Evolutionary conservation across 352 stramenopile genomes (phyloP).

Genomic region (Albugo laibachii): DNA sequence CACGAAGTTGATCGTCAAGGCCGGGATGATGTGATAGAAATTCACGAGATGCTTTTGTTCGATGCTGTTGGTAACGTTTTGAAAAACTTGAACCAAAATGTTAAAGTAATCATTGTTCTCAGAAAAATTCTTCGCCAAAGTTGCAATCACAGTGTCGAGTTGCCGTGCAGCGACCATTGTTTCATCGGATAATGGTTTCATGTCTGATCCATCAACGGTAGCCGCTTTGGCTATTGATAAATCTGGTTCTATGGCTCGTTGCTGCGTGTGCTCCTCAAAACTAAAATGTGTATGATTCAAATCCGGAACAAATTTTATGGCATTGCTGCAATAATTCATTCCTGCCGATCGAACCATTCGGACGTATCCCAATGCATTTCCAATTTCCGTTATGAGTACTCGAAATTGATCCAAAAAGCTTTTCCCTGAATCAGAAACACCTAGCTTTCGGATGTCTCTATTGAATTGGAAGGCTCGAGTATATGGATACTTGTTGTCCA

Average conservation of each 20-base stretch:
- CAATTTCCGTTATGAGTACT: slow-evolving; percentile 83
- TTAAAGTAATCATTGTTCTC: slow-evolving; percentile 90
- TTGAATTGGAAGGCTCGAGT: slow-evolving; percentile 82
- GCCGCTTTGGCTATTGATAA: slow-evolving; percentile 27
- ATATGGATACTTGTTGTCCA: slow-evolving; percentile 89
- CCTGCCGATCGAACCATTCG: slow-evolving; percentile 84
- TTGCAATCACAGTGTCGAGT: slow-evolving; percentile 72
- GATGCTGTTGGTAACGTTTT: slow-evolving; percentile 70
- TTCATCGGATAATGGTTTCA: slow-evolving; percentile 37
- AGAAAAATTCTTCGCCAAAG: slow-evolving; percentile 76
- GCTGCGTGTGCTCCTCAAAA: slow-evolving; percentile 41
- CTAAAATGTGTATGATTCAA: slow-evolving; percentile 76
- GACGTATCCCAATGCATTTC: slow-evolving; percentile 86
- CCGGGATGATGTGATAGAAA: slow-evolving; percentile 82
- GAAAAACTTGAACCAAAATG: slow-evolving; percentile 74
- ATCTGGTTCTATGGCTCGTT: slow-evolving; percentile 25
- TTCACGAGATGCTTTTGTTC: slow-evolving; percentile 83
- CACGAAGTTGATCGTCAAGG: slow-evolving; percentile 80
- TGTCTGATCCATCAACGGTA: too few relatives aligned
- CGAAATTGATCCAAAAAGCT: slow-evolving; percentile 84
- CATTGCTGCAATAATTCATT: slow-evolving; percentile 85
- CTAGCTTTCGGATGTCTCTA: slow-evolving; percentile 78
- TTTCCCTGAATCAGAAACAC: slow-evolving; percentile 66
- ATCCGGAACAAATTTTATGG: slow-evolving; percentile 84
- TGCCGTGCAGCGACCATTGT: slow-evolving; percentile 72